Evolutionary conservation across 805 yeast genomes (phyloP), one percentile per base, ranked within the genome.

Genomic region (Candida broadrunensis): DNA sequence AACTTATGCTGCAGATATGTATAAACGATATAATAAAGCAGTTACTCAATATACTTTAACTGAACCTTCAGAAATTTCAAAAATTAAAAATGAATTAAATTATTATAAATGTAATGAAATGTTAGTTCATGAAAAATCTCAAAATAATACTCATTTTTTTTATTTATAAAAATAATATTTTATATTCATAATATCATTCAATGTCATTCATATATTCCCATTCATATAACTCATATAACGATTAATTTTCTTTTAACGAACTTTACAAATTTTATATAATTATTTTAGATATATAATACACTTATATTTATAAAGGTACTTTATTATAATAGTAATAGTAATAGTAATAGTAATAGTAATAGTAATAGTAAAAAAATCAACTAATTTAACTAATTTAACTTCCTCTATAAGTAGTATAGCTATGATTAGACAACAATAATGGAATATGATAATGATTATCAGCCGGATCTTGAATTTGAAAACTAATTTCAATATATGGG

Each of bases 331-430:
- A n/a, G n/a, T n/a, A n/a, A n/a, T n/a, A n/a, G n/a, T n/a, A n/a
- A n/a, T n/a, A n/a, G n/a, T n/a, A n/a, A n/a, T n/a, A n/a, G n/a
- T n/a, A n/a, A n/a, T n/a, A n/a, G n/a, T n/a, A n/a, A n/a, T n/a
- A n/a, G n/a, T n/a, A n/a, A n/a, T n/a, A n/a, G n/a, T n/a, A n/a
- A n/a, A n/a, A n/a, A n/a, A n/a, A n/a, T n/a, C n/a, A n/a, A n/a
- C n/a, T n/a, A n/a, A n/a, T n/a, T n/a, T n/a, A n/a, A n/a, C n/a
- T n/a, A n/a, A n/a, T n/a, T 29, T 49, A 84, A 55, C 86, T 80
- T 2, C 98, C 98, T 42, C 97, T 75, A 66, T 90, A 90, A 0
- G 97, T 90, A 5, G 95, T 80, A 65, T 89, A 90, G 25, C 96
- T 84, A 63, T 84, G 88, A 56, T 88, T 88, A 33, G 96, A 81